phyloP scores from a whole-genome alignment of 2,329 filamentous ascomycete species.

The Fusarium graminum region DNA sequence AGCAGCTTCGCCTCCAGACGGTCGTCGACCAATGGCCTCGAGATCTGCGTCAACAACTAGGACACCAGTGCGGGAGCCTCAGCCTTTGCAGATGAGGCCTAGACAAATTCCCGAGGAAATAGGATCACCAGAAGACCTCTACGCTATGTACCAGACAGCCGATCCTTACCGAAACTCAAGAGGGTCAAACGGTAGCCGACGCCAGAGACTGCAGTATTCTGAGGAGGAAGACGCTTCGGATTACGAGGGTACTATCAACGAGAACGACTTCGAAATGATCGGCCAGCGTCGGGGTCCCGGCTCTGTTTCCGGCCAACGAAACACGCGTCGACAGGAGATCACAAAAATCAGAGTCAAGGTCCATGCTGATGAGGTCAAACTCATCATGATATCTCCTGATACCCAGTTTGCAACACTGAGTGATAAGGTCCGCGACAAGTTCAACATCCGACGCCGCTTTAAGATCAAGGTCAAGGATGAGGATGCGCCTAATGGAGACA shows the following conservation, averaged over 20 bases:
- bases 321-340: constrained; percentile 73
- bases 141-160: constrained; percentile 69
- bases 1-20: constrained; percentile 61
- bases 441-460: constrained; percentile 80
- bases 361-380: constrained; percentile 89
- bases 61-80: constrained; percentile 57
- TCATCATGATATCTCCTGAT: constrained; percentile 84
- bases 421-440: constrained; percentile 86
- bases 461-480: constrained; percentile 93
- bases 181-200: constrained; percentile 53
- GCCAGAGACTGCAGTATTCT: constrained; percentile 71
- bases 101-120: constrained; percentile 64
- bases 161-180: constrained; percentile 54
- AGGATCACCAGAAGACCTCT: constrained; percentile 76
- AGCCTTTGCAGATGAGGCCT: constrained; percentile 49
- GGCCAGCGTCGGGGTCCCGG: constrained; percentile 62
- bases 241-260: constrained; percentile 75
- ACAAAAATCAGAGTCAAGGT: constrained; percentile 91
- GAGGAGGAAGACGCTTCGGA: constrained; percentile 86
- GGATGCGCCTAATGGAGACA: constrained; percentile 79
- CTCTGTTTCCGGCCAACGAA: constrained; percentile 65
- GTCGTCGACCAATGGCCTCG: constrained; percentile 50
- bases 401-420: constrained; percentile 83
- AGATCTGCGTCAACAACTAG: constrained; percentile 62
- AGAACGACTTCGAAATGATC: constrained; percentile 85